phyloP scores from a whole-genome alignment of 257 asterid genomes.

The Rehmannia glutinosa region DNA sequence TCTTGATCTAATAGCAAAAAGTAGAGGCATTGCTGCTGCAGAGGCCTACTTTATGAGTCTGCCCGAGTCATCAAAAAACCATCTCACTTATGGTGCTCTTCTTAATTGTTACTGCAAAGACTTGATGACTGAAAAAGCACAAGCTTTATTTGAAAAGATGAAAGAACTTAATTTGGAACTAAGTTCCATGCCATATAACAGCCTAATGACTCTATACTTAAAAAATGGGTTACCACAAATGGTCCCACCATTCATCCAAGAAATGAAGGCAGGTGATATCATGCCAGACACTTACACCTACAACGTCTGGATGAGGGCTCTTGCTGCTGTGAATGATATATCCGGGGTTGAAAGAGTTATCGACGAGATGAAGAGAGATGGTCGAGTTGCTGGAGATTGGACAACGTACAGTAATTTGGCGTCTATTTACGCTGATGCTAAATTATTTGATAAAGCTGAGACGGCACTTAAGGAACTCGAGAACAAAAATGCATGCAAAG shows the following conservation, averaged over 20 bases:
- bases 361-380: conserved; percentile 95
- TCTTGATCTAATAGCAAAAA: conserved; percentile 79
- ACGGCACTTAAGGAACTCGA: conserved; percentile 84
- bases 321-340: conserved; percentile 69
- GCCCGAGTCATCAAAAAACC: conserved; percentile 73
- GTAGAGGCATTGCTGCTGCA: conserved; percentile 61
- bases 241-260: conserved; percentile 69
- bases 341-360: conserved; percentile 82
- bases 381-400: conserved; percentile 85
- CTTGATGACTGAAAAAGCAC: conserved; percentile 66
- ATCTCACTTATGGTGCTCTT: conserved; percentile 81
- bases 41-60: conserved; percentile 68
- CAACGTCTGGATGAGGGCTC: conserved; percentile 95
- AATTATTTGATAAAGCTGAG: conserved; percentile 67
- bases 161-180: conserved; percentile 75
- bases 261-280: conserved; percentile 70
- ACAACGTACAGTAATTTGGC: conserved; percentile 93
- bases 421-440: conserved; percentile 79
- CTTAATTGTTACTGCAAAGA: conserved; percentile 85
- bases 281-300: conserved; percentile 72
- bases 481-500: conserved; percentile 50
- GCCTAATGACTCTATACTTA: conserved; percentile 76
- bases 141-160: conserved; percentile 70
- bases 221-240: conserved; percentile 50
- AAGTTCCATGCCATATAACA: conserved; percentile 81